Base-by-base conservation (phyloP, 768 basidiomycete genomes). In the Auriscalpium orientale region DNA sequence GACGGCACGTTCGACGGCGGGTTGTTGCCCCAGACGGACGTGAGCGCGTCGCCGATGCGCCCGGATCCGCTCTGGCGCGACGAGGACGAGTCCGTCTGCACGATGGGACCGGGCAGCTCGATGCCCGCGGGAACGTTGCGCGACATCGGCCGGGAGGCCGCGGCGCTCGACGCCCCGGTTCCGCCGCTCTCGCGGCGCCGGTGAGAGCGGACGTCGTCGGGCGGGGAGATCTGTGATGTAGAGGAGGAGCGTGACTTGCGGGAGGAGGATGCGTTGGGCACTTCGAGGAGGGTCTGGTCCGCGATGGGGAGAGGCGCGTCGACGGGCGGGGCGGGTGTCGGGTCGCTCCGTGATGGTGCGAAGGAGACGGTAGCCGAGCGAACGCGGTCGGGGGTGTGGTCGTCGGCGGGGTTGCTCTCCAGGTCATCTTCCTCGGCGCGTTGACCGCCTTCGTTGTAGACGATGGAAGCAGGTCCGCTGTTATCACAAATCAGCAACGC, bases 381-480 rank as follows among this genome's bases (percentile, higher is more conserved):
- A 58, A 11, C 70, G 18, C 54, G 64, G 58, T 57, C 70, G 8
- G 67, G 63, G 5, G 66, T 68, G 55, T 66, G 68, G 56, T 88
- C 85, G 55, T 89, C 87, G 66, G 88, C 87, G 0, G 83, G 81
- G 55, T 77, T 81, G 12, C 68, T 65, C 58, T 88, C 85, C 0
- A 74, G 75, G 60, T 89, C 88, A 37, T 88, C 87, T 65, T 90
- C 87, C 37, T 87, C 86, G 5, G 79, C 75, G 54, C 87, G 80
- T 59, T 83, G 81, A 0, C 88, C 87, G 52, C 86, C 79, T 70
- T 91, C 88, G 65, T 87, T 90, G 71, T 88, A 90, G 11, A 91
- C 80, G 54, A 91, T 91, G 8, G 84, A 81, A 0, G 87, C 88
- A 3, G 88, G 88, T 16, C 88, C 88, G 57, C 88, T 89, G 57